Conservation (phyloP, 1,139 yeast genomes). For the Entelexis paramagnoliae region DNA sequence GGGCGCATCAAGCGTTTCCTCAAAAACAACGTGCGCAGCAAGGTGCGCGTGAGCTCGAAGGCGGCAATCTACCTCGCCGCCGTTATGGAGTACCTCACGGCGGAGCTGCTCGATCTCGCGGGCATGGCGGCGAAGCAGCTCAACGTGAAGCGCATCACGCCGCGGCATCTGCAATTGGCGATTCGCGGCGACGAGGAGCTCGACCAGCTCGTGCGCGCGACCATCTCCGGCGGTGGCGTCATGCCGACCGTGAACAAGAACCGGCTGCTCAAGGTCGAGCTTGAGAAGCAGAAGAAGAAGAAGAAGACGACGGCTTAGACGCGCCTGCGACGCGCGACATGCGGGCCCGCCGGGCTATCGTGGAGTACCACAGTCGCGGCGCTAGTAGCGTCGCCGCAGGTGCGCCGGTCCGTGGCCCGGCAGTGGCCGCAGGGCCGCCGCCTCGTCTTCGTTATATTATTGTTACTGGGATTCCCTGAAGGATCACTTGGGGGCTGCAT, state of each 20-base stretch:
- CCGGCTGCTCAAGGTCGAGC: conserved; percentile 81
- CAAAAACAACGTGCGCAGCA: conserved; percentile 84
- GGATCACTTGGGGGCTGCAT: neutral
- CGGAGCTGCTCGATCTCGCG: conserved; percentile 94
- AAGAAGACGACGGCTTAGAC: conserved; percentile 14
- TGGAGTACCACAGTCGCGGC: too few relatives aligned
- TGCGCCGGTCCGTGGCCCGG: too few relatives aligned
- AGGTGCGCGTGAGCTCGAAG: conserved; percentile 92
- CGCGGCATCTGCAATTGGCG: conserved; percentile 96
- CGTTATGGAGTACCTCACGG: conserved; percentile 90
- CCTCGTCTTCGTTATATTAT: neutral
- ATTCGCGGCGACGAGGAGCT: conserved; percentile 98
- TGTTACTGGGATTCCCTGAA: neutral
- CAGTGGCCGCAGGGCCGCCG: too few relatives aligned
- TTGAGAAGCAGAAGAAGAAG: conserved; percentile 48
- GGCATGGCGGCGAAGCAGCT: conserved; percentile 98
- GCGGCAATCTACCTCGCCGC: conserved; percentile 97
- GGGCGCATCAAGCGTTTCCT: conserved; percentile 96
- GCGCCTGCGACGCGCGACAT: too few relatives aligned
- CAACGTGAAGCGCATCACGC: conserved; percentile 97
- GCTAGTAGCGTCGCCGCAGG: too few relatives aligned
- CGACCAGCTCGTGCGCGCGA: conserved; percentile 90
- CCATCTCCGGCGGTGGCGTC: conserved; percentile 99
- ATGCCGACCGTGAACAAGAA: conserved; percentile 96
- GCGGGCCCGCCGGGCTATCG: too few relatives aligned